A percentile compares a stretch with the other conserved stretches of the same genome.
phyloP scores from a whole-genome alignment of 208 protist genomes.

The Lotmaria passim region DNA sequence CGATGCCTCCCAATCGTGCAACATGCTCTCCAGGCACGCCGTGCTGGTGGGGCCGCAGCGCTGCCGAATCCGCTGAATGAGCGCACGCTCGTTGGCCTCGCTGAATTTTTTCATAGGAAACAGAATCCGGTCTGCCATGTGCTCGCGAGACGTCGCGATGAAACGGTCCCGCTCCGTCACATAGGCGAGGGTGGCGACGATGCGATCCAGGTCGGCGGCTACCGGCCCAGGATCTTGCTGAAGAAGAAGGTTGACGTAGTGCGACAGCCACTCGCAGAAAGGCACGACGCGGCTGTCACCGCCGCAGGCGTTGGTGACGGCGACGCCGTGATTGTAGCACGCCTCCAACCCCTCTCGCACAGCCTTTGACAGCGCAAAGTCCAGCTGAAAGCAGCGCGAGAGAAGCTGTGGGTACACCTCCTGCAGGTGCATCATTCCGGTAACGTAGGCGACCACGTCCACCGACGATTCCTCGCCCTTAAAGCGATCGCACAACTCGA shows the following conservation, averaged over 20 bases:
- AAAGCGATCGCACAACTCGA: slow-evolving; percentile 46
- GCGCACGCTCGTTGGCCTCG: slow-evolving; percentile 62
- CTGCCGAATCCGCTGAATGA: slow-evolving; percentile 75
- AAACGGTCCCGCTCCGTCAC: slow-evolving; percentile 82
- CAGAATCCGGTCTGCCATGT: slow-evolving; percentile 82
- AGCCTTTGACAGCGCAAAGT: slow-evolving; percentile 71
- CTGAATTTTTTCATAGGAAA: slow-evolving; percentile 65
- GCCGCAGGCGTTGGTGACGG: slow-evolving; percentile 26
- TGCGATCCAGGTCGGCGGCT: slow-evolving; percentile 61
- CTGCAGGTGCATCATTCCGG: slow-evolving; percentile 76
- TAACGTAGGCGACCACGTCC: slow-evolving; percentile 62
- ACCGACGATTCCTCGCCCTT: slow-evolving; percentile 55
- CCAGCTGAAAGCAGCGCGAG: slow-evolving; percentile 61
- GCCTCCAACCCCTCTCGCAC: slow-evolving; percentile 74
- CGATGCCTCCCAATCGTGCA: slow-evolving; percentile 74
- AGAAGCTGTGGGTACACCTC: slow-evolving; percentile 70
- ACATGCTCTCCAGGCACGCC: slow-evolving; percentile 85
- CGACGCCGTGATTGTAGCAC: slow-evolving; percentile 62
- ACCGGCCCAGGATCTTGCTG: slow-evolving; percentile 43
- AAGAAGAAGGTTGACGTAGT: slow-evolving; percentile 78
- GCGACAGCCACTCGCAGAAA: slow-evolving; percentile 80
- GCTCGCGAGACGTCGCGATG: slow-evolving; percentile 71
- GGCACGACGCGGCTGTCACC: slow-evolving; percentile 32
- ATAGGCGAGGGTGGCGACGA: slow-evolving; percentile 69
- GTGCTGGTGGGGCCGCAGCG: slow-evolving; percentile 75